phyloP scores from a whole-genome alignment of 2,329 filamentous ascomycete species.

The Knoxdaviesia proteae region DNA sequence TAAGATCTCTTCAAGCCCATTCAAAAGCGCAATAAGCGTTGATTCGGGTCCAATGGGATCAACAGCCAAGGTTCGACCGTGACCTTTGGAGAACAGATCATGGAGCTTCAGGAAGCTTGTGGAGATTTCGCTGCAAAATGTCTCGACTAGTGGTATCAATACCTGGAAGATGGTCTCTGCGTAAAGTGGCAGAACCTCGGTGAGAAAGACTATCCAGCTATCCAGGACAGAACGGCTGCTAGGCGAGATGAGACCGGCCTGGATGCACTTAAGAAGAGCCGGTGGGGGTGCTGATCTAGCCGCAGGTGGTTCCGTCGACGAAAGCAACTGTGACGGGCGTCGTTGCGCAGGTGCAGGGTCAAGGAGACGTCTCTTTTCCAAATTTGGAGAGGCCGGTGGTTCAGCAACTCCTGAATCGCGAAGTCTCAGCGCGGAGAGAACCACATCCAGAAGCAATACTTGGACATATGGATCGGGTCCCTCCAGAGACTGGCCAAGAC shows the following conservation, averaged over 20 bases:
- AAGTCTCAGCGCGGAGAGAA: conserved; percentile 53
- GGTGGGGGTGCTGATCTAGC: conserved; percentile 34
- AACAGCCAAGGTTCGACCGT: conserved; percentile 10
- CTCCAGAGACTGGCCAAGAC: conserved; percentile 38
- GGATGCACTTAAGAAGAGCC: conserved; percentile 63
- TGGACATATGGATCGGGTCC: conserved; percentile 51
- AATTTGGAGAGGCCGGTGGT: too few relatives aligned
- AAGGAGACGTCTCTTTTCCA: too few relatives aligned
- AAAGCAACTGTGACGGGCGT: too few relatives aligned
- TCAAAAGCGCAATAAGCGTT: conserved; percentile 67
- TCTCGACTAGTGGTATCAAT: conserved; percentile 76
- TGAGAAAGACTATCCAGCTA: conserved; percentile 75
- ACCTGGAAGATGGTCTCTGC: conserved; percentile 73
- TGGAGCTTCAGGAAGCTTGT: conserved; percentile 52
- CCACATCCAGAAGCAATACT: conserved; percentile 57
- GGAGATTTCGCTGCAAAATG: conserved; percentile 60
- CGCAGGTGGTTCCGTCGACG: background rate
- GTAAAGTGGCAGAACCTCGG: conserved; percentile 68
- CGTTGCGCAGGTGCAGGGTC: too few relatives aligned
- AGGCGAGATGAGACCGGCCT: conserved; percentile 56
- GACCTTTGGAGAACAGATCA: conserved; percentile 28
- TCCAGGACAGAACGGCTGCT: conserved; percentile 63
- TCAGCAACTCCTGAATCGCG: conserved; percentile 11
- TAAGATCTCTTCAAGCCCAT: conserved; percentile 77
- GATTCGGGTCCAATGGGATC: conserved; percentile 32